phyloP scores from a whole-genome alignment of 345 rosid species.

The Dimocarpus longan region DNA sequence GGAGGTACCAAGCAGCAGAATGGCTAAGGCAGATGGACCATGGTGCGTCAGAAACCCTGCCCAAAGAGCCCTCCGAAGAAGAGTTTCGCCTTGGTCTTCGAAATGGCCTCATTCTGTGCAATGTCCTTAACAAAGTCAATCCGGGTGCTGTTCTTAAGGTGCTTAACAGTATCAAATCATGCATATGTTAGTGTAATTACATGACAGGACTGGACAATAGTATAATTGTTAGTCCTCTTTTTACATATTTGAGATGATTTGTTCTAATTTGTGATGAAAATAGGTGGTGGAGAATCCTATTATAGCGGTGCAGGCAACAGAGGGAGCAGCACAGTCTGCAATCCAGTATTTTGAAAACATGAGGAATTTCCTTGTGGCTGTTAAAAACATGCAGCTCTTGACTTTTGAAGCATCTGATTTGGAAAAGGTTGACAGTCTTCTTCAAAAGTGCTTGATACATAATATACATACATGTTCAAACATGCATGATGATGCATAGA shows the following conservation, averaged over 20 bases:
- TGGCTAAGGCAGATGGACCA: conserved; percentile 91
- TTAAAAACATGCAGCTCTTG: conserved; percentile 90
- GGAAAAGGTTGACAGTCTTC: conserved; percentile 63
- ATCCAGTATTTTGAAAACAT: conserved; percentile 97
- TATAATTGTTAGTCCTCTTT: not conserved
- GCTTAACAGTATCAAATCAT: not conserved
- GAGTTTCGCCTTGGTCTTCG: conserved; percentile 71
- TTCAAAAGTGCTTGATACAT: not conserved
- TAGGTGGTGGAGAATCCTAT: conserved; percentile 88
- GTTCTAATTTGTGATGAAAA: not conserved
- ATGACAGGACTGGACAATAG: not conserved
- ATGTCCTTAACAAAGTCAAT: conserved; percentile 92
- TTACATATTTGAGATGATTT: not conserved
- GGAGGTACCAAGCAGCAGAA: conserved; percentile 88
- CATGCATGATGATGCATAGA: not conserved
- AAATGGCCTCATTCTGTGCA: conserved; percentile 95
- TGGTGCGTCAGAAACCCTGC: conserved; percentile 55
- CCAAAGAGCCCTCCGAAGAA: conserved; percentile 78
- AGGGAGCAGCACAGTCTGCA: conserved; percentile 97
- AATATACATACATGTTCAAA: not conserved
- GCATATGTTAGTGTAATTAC: not conserved
- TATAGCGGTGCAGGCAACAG: conserved; percentile 67
- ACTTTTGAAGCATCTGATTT: conserved; percentile 94
- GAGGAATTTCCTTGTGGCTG: conserved; percentile 95
- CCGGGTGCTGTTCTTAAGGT: conserved; percentile 97